A percentile compares a stretch with the other conserved stretches of the same genome.
Conservation (phyloP, 352 stramenopile species). For the Globisporangium megalacanthum region DNA sequence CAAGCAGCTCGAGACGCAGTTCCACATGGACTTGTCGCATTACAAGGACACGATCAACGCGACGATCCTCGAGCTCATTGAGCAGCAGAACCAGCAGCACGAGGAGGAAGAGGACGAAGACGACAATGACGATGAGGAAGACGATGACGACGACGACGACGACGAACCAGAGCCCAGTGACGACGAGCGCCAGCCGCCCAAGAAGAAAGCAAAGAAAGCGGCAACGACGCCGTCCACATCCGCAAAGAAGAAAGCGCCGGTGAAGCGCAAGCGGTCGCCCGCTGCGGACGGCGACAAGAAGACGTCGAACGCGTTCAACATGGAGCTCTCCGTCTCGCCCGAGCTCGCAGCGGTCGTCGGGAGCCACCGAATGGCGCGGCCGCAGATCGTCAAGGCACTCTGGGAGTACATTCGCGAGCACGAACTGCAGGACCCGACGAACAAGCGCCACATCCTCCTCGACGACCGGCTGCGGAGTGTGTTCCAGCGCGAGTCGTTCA, state of each 20-base stretch:
- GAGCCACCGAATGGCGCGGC: constrained; percentile 79
- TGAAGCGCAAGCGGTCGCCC: constrained; percentile 48
- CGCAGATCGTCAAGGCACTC: constrained; percentile 93
- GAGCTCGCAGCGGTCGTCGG: constrained; percentile 82
- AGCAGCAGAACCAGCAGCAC: constrained; percentile 67
- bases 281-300: constrained; percentile 22
- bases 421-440: constrained; percentile 92
- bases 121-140: constrained; percentile 40
- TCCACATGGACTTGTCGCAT: constrained; percentile 65
- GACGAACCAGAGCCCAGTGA: constrained; percentile 29
- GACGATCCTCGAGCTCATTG: constrained; percentile 75
- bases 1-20: constrained; percentile 79
- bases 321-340: constrained; percentile 65
- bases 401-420: constrained; percentile 97
- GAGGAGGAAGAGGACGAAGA: constrained; percentile 45
- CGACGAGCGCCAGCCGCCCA: constrained; percentile 23
- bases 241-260: constrained; percentile 52
- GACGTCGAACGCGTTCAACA: constrained; percentile 66
- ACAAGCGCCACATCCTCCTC: constrained; percentile 91
- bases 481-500: constrained; percentile 80
- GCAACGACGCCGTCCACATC: constrained; percentile 15
- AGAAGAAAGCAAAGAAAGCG: constrained; percentile 16
- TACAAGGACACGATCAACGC: constrained; percentile 85
- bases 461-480: constrained; percentile 81
- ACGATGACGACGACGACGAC: constrained; percentile 21